Conservation (phyloP, 208 protist species). For the Trypanosomatidae sp. region DNA sequence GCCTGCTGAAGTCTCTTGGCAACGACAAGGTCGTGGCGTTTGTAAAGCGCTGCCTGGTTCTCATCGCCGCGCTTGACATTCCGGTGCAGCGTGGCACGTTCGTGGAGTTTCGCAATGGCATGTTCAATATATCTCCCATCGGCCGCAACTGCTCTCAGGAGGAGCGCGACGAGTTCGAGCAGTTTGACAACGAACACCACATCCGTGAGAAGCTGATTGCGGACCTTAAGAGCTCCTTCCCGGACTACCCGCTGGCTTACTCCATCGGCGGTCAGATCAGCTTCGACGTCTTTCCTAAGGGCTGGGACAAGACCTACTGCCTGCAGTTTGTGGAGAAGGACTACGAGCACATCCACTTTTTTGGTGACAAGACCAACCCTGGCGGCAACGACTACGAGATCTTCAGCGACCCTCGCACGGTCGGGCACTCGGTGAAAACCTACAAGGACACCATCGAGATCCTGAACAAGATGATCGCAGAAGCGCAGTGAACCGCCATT, state of each 20-base stretch:
- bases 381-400: slow-evolving; percentile 99
- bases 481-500: slow-evolving; percentile 30
- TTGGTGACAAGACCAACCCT: slow-evolving; percentile 98
- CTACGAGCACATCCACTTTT: slow-evolving; percentile 99
- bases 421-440: slow-evolving; percentile 94
- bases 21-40: slow-evolving; percentile 95
- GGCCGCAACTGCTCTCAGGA: slow-evolving; percentile 98
- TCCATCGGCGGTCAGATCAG: slow-evolving; percentile 99
- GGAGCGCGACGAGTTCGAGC: slow-evolving; percentile 98
- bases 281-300: slow-evolving; percentile 99
- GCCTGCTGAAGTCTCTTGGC: slow-evolving; percentile 90
- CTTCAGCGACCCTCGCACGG: slow-evolving; percentile 84
- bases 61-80: slow-evolving; percentile 97
- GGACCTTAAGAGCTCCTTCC: slow-evolving; percentile 81
- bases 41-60: slow-evolving; percentile 94
- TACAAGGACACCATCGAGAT: slow-evolving; percentile 96
- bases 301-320: slow-evolving; percentile 99
- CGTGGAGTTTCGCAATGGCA: slow-evolving; percentile 99
- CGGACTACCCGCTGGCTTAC: slow-evolving; percentile 94
- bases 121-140: slow-evolving; percentile 99
- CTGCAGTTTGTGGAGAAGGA: slow-evolving; percentile 95
- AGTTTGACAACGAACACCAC: slow-evolving; percentile 96
- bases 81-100: slow-evolving; percentile 99
- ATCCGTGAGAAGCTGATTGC: slow-evolving; percentile 95
- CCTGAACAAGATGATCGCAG: slow-evolving; percentile 74